Evolutionary conservation across 73 alveolate species (phyloP).

Genomic region (Breviolum minutum): DNA sequence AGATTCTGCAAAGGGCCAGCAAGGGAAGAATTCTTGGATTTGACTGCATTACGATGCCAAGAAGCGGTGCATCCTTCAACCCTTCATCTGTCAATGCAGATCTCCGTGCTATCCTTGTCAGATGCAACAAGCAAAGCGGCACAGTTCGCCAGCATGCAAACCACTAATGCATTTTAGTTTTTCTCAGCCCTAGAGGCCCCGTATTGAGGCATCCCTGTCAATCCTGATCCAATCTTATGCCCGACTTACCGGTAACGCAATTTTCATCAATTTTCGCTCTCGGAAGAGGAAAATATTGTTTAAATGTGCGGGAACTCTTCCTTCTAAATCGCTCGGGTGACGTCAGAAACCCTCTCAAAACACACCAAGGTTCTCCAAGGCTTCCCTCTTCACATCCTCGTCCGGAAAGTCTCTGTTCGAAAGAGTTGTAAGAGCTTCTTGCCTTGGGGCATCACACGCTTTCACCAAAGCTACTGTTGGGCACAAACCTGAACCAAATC

Average conservation of each 20-base stretch:
- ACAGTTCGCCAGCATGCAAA: not conserved
- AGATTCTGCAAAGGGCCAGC: not conserved
- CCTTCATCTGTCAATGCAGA: conserved; percentile 72
- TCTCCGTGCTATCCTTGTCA: conserved; percentile 48
- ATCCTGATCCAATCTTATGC: too few relatives aligned
- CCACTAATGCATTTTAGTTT: too few relatives aligned
- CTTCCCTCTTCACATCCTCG: conserved; percentile 32
- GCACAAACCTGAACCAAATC: not conserved
- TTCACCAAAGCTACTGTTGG: not conserved
- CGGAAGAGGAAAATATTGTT: not conserved
- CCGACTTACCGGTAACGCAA: not conserved
- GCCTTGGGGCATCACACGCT: not conserved
- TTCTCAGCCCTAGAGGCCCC: too few relatives aligned
- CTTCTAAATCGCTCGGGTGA: not conserved
- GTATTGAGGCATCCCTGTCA: too few relatives aligned
- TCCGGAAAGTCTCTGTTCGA: not conserved
- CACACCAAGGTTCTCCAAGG: conserved; percentile 33
- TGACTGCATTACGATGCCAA: not conserved
- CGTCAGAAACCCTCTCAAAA: not conserved
- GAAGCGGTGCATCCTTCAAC: conserved; percentile 85
- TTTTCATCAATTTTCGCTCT: not conserved
- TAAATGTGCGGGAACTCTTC: not conserved
- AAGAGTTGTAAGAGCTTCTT: conserved; percentile 31
- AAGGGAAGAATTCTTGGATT: not conserved
- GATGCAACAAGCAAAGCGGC: not conserved